Evolutionary conservation across 176 grass and related monocot species (phyloP).

Genomic region (Oropetium thomaeum): DNA sequence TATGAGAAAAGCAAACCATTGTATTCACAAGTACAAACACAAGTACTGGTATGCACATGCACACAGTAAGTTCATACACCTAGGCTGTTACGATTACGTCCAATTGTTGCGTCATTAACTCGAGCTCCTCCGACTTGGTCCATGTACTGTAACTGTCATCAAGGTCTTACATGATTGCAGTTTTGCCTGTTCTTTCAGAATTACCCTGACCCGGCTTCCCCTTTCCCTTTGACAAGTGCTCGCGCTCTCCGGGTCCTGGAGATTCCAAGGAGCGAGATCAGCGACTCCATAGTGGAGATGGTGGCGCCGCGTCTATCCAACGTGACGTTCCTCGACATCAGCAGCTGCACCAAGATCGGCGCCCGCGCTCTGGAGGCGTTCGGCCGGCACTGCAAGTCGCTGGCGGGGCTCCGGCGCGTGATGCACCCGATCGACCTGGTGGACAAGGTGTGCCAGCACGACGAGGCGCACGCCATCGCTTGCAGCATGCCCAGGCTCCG

Average conservation of each 20-base stretch:
- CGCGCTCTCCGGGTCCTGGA: constrained; percentile 65
- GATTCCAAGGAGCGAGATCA: constrained; percentile 91
- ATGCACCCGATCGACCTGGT: constrained; percentile 85
- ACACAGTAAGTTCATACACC: background rate
- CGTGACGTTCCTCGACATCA: constrained; percentile 83
- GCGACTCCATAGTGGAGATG: constrained; percentile 62
- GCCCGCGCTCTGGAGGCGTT: constrained; percentile 83
- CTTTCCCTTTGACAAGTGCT: constrained; percentile 40
- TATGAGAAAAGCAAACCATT: background rate
- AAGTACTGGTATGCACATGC: constrained; percentile 28
- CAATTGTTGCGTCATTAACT: background rate
- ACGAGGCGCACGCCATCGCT: constrained; percentile 86
- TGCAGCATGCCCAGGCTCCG: constrained; percentile 71
- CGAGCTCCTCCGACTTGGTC: background rate
- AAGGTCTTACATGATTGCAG: background rate
- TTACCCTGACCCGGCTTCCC: background rate
- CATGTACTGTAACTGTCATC: background rate
- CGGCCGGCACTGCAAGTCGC: constrained; percentile 60
- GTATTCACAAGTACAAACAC: background rate
- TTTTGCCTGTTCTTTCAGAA: background rate
- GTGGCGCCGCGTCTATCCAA: constrained; percentile 56
- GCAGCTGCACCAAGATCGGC: constrained; percentile 82
- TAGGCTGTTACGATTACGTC: background rate
- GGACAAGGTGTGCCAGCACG: constrained; percentile 72
- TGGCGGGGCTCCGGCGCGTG: constrained; percentile 60